These are phyloP conservation scores for Nicotiana sylvestris DNA, from an alignment of 257 asterid species.

Conservation along the genomic window DNA sequence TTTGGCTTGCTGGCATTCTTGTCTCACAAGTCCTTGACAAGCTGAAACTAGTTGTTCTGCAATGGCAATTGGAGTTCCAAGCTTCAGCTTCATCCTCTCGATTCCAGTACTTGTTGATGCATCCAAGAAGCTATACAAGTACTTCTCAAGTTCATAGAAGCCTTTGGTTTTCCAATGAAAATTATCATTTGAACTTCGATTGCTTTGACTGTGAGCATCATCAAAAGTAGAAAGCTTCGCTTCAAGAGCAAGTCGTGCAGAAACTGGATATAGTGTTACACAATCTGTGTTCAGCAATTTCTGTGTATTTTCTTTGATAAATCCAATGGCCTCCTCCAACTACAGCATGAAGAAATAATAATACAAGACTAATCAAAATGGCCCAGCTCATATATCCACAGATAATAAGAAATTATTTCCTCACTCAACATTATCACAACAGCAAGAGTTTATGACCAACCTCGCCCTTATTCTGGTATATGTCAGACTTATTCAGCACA, in stretches of 20 bases:
- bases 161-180: slow-evolving; percentile 53
- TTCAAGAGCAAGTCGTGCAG: slow-evolving; percentile 88
- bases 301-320: slow-evolving; percentile 72
- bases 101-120: slow-evolving; percentile 71
- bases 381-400: slow-evolving; percentile 4
- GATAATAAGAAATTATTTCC: slow-evolving; percentile 8
- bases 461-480: slow-evolving; percentile 67
- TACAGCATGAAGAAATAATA: slow-evolving; percentile 27
- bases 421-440: slow-evolving; percentile 19
- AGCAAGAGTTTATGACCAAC: slow-evolving; percentile 37
- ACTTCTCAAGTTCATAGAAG: slow-evolving; percentile 68
- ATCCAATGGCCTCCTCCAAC: slow-evolving; percentile 81
- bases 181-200: slow-evolving; percentile 23
- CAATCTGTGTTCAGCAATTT: slow-evolving; percentile 74
- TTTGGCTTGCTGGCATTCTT: slow-evolving; percentile 66
- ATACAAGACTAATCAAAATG: slow-evolving; percentile 13
- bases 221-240: slow-evolving; percentile 60
- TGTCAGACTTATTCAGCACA: slow-evolving; percentile 87
- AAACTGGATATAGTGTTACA: slow-evolving; percentile 68
- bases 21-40: slow-evolving; percentile 66
- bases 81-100: slow-evolving; percentile 87
- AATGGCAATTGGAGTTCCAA: slow-evolving; percentile 83
- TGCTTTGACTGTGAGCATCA: slow-evolving; percentile 29
- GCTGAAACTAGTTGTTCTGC: slow-evolving; percentile 73
- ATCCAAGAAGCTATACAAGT: slow-evolving; percentile 81